Conservation (phyloP, 352 stramenopile species). For the Peronospora destructor region DNA sequence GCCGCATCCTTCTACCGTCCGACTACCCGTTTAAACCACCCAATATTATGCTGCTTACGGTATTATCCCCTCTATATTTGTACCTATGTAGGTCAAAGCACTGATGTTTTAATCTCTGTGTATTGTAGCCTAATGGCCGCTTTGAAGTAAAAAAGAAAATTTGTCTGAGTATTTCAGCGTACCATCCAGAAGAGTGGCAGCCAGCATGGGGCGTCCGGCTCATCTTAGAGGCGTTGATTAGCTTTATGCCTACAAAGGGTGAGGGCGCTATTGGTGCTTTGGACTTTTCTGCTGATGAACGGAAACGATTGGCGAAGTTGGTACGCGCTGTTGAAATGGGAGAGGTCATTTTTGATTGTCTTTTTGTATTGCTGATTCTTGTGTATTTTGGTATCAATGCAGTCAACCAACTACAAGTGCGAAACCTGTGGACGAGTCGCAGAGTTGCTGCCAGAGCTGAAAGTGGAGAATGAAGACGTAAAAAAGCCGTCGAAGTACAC, state of each 20-base stretch:
- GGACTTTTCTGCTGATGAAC: slow-evolving; percentile 64
- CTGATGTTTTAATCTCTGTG: slow-evolving; percentile 3
- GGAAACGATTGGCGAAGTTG: slow-evolving; percentile 53
- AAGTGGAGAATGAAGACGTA: slow-evolving; percentile 18
- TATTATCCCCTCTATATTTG: slow-evolving; percentile 11
- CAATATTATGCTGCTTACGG: slow-evolving; percentile 96
- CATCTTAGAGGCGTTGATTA: slow-evolving; percentile 97
- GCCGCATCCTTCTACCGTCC: slow-evolving; percentile 91
- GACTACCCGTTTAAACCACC: slow-evolving; percentile 96
- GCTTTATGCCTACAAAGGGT: slow-evolving; percentile 92
- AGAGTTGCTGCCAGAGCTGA: slow-evolving; percentile 60
- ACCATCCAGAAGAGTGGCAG: slow-evolving; percentile 97
- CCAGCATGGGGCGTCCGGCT: slow-evolving; percentile 91
- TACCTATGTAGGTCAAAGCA: not conserved
- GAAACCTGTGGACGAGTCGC: slow-evolving; percentile 61
- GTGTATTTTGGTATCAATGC: not conserved
- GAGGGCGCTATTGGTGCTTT: slow-evolving; percentile 79
- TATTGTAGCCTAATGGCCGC: slow-evolving; percentile 86
- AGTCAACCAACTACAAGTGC: slow-evolving; percentile 76
- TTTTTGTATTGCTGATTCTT: slow-evolving; percentile 1
- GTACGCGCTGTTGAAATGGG: slow-evolving; percentile 18
- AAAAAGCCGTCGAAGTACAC: slow-evolving; percentile 64
- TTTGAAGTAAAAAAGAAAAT: slow-evolving; percentile 98
- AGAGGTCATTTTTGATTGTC: not conserved
- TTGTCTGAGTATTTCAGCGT: slow-evolving; percentile 95